Evolutionary conservation across 2,329 filamentous ascomycete species (phyloP).

Genomic region (Sporothrix humicola): DNA sequence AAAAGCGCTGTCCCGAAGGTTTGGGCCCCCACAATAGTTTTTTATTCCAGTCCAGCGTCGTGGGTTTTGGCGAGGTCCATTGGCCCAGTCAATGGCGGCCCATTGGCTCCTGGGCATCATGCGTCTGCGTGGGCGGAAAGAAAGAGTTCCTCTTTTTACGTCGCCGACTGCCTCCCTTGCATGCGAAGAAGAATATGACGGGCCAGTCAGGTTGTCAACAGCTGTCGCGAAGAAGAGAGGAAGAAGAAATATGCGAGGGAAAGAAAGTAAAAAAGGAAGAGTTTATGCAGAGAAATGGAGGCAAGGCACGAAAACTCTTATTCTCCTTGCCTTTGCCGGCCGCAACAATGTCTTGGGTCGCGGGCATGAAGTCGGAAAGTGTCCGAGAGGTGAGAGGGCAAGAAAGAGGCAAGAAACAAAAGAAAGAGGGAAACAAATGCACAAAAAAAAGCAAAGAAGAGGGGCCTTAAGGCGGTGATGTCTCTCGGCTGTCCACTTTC

Average conservation of each 20-base stretch:
- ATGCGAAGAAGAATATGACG: constrained; percentile 12
- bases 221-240: neutral
- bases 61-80: neutral
- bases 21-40: constrained; percentile 32
- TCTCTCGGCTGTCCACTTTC: neutral
- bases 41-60: constrained; percentile 27
- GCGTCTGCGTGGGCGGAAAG: neutral
- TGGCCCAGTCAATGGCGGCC: no score
- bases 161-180: neutral
- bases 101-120: no score
- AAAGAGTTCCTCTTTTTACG: neutral
- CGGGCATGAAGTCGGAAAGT: neutral
- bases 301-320: neutral
- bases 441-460: neutral
- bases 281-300: no score
- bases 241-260: neutral
- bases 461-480: neutral
- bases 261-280: neutral
- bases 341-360: neutral
- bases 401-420: constrained; percentile 9
- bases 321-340: neutral
- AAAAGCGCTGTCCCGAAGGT: constrained; percentile 28
- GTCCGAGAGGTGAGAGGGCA: neutral
- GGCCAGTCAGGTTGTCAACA: constrained; percentile 8
- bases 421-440: neutral